Conservation (phyloP, 163 green algal genomes). For the Volvox carteri region DNA sequence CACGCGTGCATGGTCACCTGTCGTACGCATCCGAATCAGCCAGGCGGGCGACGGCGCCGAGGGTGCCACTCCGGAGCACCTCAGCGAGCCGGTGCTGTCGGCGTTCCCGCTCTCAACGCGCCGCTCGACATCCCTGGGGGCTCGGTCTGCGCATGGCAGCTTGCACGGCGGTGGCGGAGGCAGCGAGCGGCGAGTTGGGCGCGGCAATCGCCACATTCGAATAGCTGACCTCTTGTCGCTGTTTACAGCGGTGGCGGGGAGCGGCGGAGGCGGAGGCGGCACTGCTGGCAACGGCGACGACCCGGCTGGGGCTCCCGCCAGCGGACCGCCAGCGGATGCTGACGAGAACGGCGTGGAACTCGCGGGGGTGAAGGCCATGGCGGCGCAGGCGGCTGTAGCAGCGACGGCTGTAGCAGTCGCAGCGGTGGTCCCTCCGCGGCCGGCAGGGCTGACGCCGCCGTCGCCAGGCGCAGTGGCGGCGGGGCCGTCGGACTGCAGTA, state of each 20-base stretch:
- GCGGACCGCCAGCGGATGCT: neutral
- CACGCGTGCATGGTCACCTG: neutral
- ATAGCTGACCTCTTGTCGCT: slow-evolving; percentile 18
- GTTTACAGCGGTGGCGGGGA: neutral
- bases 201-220: neutral
- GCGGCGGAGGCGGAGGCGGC: neutral
- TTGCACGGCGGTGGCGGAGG: neutral
- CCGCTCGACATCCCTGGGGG: neutral
- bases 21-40: neutral
- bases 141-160: neutral
- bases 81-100: neutral
- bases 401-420: neutral
- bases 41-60: neutral
- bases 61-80: neutral
- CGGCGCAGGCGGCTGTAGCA: neutral
- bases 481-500: neutral
- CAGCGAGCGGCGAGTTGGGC: neutral
- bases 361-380: neutral
- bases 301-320: neutral
- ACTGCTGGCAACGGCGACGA: no score
- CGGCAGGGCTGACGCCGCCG: no score
- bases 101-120: neutral
- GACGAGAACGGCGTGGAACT: slow-evolving; percentile 3
- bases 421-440: no score
- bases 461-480: no score